Evolutionary conservation across 768 basidiomycete species (phyloP).

Genomic region (Suillus tomentosus): DNA sequence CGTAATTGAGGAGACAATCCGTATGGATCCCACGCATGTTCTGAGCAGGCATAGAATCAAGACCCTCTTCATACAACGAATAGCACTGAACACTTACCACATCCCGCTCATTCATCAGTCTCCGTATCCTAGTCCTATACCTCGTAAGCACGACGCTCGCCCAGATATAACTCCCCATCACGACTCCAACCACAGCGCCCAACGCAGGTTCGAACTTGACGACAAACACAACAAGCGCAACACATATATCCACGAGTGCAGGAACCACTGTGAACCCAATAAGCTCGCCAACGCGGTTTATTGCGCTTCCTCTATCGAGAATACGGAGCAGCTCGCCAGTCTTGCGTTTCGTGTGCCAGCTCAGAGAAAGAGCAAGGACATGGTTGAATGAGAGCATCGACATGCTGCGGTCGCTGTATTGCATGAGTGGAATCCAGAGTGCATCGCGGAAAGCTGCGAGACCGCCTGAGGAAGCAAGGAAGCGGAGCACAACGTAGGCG

Average conservation of each 20-base stretch:
- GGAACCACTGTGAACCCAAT: conserved; percentile 85
- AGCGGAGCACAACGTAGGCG: conserved; percentile 67
- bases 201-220: conserved; percentile 66
- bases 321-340: conserved; percentile 66
- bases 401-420: conserved; percentile 76
- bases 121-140: conserved; percentile 73
- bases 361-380: conserved; percentile 81
- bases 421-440: conserved; percentile 88
- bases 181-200: conserved; percentile 64
- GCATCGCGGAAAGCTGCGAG: conserved; percentile 67
- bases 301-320: conserved; percentile 80
- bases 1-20: conserved; percentile 78
- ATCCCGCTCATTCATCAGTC: conserved; percentile 82
- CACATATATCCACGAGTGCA: conserved; percentile 75
- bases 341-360: conserved; percentile 80
- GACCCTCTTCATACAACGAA: neutral
- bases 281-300: conserved; percentile 81
- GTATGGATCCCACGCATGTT: conserved; percentile 82
- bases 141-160: conserved; percentile 60
- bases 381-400: conserved; percentile 74
- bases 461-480: conserved; percentile 78
- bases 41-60: conserved; percentile 30
- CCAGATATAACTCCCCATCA: conserved; percentile 65
- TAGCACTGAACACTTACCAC: conserved; percentile 33
- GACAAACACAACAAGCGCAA: conserved; percentile 71